Base-by-base conservation (phyloP, 768 basidiomycete species). In the Mycena leptocephala region DNA sequence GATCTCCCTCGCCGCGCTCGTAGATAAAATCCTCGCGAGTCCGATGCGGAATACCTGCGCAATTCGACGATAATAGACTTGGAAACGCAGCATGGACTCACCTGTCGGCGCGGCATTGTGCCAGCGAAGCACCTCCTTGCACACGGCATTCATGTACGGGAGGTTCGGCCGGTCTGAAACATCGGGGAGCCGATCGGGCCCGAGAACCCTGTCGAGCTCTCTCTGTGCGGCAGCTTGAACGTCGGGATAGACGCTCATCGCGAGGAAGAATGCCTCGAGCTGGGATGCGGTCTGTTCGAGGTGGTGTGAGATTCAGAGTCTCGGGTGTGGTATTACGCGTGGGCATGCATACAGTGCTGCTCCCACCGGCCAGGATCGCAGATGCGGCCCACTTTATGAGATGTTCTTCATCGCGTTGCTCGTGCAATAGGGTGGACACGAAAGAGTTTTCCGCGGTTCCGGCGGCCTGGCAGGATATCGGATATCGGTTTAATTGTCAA, bases 291-390 rank as follows among this genome's bases (percentile, higher is more conserved):
- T 81, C 81, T 82, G 64, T 65, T n/a, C 9, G 8, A 46, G 20
- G 22, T 32, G 35, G 33, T 61, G n/a, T n/a, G n/a, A 35, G 35
- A 61, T n/a, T n/a, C 30, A 32, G 20, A 43, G 41, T 37, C 10
- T 32, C 62, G 20, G 18, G 41, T 30, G 16, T 39, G 20, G 5
- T 26, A 37, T 9, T 37, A n/a, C 8, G 18, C 26, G 41, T 1
- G 30, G 8, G 7, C 2, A 18, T 14, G 24, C 73, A 10, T 43
- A 82, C 81, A 2, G 81, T 82, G 28, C 83, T 81, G 33, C 83
- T 82, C 4, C 86, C 86, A 30, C 85, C 87, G 6, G 80, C 82
- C 43, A 85, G 85, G 16, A 86, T 83, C 32, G 86, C 81, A 14
- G 84, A 83, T 43, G 80, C 79, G 22, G 80, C 76, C 81, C 81